Base-by-base conservation (phyloP, 2,329 filamentous ascomycete species). In the Botrytis paeoniae region DNA sequence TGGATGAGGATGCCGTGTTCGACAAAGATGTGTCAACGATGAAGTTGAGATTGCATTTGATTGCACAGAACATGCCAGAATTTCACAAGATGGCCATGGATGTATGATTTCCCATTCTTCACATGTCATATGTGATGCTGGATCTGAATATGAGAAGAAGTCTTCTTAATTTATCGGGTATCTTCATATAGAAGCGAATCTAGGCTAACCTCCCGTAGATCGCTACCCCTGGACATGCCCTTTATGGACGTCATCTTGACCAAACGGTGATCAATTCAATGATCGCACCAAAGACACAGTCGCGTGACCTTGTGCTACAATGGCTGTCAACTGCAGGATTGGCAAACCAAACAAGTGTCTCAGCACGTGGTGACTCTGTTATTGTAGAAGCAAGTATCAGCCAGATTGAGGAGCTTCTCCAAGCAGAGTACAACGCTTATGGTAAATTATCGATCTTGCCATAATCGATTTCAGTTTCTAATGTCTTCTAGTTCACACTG, bases 281-380 rank as follows among this genome's bases (percentile, higher is more conserved):
- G 61, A 82, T 90, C 69, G 83, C 83, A 74, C 88, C 89, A 3
- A 82, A 84, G 10, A 82, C 87, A 7, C 83, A 89, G 77, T 86
- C 87, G 0, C 80, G 84, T 22, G 80, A 85, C 48, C 82, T 87
- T n/a, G 86, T 90, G n/a, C 83, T 86, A 72, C 83, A 86, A 71
- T 90, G 88, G 88, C 82, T 90, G 14, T 80, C 81, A 83, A 86
- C 75, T 83, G 87, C 79, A 85, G 85, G 73, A 82, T 88, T 75
- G 78, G 80, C 41, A 77, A 81, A 69, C 73, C 82, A 65, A 78
- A 79, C 74, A 85, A 86, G 79, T 85, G 80, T 80, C 80, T 86
- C 18, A 83, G 86, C 71, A 85, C 85, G 79, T 85, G 88, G 77
- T 86, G 87, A 86, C 84, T 89, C 77, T 82, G 83, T 69, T 81